Conservation (phyloP, 2,329 filamentous ascomycete genomes). For the Arthrobotrys conoides region DNA sequence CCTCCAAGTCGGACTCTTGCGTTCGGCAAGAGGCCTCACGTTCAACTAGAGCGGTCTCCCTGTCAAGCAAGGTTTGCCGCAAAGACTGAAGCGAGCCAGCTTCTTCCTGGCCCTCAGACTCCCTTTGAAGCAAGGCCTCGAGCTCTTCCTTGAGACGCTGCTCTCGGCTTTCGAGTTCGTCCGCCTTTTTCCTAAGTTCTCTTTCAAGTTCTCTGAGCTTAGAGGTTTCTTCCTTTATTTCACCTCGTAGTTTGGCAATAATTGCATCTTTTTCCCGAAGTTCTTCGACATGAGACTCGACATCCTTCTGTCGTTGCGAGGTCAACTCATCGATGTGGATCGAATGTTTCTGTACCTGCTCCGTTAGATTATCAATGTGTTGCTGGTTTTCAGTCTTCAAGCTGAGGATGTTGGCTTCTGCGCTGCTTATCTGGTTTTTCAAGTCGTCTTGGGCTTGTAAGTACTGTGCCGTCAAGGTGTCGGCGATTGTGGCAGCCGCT, state of each 20-base stretch:
- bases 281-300: constrained; percentile 42
- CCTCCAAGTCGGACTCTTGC: constrained; percentile 38
- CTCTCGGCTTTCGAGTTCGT: constrained; percentile 50
- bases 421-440: constrained; percentile 49
- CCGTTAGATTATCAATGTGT: constrained; percentile 48
- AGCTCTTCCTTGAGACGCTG: constrained; percentile 31
- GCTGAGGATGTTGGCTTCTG: constrained; percentile 43
- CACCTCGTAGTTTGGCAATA: constrained; percentile 27
- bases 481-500: constrained; percentile 36
- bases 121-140: constrained; percentile 39
- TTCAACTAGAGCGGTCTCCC: constrained; percentile 31
- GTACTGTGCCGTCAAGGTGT: constrained; percentile 43
- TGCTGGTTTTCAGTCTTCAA: constrained; percentile 42
- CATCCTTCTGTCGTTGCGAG: constrained; percentile 25
- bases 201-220: constrained; percentile 39
- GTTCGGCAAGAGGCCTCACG: constrained; percentile 41
- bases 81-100: constrained; percentile 32
- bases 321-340: constrained; percentile 34
- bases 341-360: constrained; percentile 49
- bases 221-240: constrained; percentile 46
- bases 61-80: constrained; percentile 34
- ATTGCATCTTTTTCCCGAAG: constrained; percentile 31
- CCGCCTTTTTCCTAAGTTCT: constrained; percentile 36
- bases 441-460: constrained; percentile 51
- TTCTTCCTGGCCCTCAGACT: constrained; percentile 45